These are phyloP conservation scores for Colletotrichum tropicale DNA, from an alignment of 2,329 filamentous ascomycete species.

Conservation along the genomic window DNA sequence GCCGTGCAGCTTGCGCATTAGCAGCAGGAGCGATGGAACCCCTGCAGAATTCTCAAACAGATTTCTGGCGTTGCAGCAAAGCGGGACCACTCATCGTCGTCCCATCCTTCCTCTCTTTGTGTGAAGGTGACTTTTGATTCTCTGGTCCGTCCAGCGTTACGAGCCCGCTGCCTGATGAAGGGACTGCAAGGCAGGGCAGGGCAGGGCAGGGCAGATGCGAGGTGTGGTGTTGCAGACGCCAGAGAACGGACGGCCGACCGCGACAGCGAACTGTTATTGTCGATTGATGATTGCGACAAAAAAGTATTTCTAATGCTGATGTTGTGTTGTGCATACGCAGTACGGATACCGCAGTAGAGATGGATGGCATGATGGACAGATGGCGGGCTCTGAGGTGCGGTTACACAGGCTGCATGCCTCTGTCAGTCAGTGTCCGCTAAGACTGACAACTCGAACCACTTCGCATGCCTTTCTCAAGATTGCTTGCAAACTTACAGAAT, in stretches of 20 bases:
- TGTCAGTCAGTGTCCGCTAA: neutral
- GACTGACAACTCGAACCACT: neutral
- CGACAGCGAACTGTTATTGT: neutral
- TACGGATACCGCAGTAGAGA: neutral
- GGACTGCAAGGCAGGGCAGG: neutral
- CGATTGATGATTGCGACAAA: neutral
- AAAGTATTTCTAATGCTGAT: neutral
- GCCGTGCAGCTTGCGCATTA: neutral
- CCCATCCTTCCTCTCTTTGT: conserved; percentile 3
- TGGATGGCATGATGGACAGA: neutral
- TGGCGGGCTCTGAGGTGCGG: neutral
- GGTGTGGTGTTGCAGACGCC: neutral
- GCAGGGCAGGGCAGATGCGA: neutral
- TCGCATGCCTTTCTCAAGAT: neutral
- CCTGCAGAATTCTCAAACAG: conserved; percentile 28
- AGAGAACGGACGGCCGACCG: neutral
- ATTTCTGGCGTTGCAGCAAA: conserved; percentile 13
- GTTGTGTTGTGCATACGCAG: neutral
- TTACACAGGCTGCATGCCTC: neutral
- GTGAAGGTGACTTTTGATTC: neutral
- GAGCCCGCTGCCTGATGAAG: neutral
- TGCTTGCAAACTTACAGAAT: neutral
- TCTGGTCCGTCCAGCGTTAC: neutral
- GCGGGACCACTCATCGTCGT: conserved; percentile 13
- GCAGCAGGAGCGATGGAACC: conserved; percentile 19